Conservation (phyloP, 1,284 basidiomycete species). For the Dichomitus squalens region DNA sequence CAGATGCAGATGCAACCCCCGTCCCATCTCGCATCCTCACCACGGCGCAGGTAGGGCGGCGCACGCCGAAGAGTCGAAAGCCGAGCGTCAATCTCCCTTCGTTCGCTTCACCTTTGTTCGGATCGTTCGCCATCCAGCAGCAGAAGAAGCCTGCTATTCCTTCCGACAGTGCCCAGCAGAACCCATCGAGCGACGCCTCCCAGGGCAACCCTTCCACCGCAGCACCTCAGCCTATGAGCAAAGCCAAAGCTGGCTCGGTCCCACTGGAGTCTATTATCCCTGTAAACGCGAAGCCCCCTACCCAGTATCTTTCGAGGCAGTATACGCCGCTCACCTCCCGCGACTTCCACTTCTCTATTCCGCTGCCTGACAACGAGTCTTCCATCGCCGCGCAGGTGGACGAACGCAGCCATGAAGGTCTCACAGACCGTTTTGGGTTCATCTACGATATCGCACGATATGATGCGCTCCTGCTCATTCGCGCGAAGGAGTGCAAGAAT, state of each 20-base stretch:
- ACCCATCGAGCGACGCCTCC: slow-evolving; percentile 18
- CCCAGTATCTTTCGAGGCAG: slow-evolving; percentile 73
- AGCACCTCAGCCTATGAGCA: slow-evolving; percentile 15
- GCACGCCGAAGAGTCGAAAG: slow-evolving; percentile 37
- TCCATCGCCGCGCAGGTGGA: slow-evolving; percentile 56
- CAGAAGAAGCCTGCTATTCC: slow-evolving; percentile 41
- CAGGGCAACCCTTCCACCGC: slow-evolving; percentile 10
- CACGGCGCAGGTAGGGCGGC: slow-evolving; percentile 36
- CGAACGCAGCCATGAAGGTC: slow-evolving; percentile 59
- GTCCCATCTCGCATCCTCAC: slow-evolving; percentile 13
- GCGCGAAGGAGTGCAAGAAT: slow-evolving; percentile 73
- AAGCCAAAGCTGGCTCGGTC: slow-evolving; percentile 58
- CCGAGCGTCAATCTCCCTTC: slow-evolving; percentile 35
- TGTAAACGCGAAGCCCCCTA: slow-evolving; percentile 83
- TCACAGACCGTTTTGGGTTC: slow-evolving; percentile 95
- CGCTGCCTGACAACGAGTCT: slow-evolving; percentile 57
- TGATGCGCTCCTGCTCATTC: slow-evolving; percentile 75
- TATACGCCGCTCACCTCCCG: slow-evolving; percentile 70
- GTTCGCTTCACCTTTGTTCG: slow-evolving; percentile 57
- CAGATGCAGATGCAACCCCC: slow-evolving; percentile 19
- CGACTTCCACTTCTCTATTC: slow-evolving; percentile 69
- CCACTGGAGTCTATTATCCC: slow-evolving; percentile 92
- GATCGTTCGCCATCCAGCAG: slow-evolving; percentile 57
- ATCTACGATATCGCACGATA: slow-evolving; percentile 87
- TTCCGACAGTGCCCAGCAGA: slow-evolving; percentile 31